Base-by-base conservation (phyloP, 768 basidiomycete species). In the Agaricus blazei region DNA sequence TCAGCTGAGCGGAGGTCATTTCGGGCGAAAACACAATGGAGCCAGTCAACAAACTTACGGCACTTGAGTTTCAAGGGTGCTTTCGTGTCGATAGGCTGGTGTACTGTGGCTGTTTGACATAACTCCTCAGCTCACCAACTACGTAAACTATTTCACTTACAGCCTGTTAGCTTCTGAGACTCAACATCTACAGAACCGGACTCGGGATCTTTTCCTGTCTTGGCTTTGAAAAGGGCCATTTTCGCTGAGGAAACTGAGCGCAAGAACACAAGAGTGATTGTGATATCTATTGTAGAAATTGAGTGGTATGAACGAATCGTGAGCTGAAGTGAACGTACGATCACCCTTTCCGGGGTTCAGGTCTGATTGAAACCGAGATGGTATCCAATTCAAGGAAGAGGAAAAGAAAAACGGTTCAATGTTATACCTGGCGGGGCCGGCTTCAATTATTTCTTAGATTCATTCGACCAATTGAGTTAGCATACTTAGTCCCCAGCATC, bases 321-420 rank as follows among this genome's bases (percentile, higher is more conserved):
- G 31, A 9, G 26, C 46, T 31, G 38, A 29, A 3, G 29, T 26
- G 26, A 14, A 57, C 77, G 54, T 58, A 83, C 80, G 82, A 65
- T 84, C 83, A 58, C 80, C 75, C 46, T 68, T 26, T 24, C 65
- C 64, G 5, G 62, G 61, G 1, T 60, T 31, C 2, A 74, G 51
- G 52, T 74, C 76, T 60, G 84, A 83, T 60, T 82, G 78, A 52
- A 80, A 86, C 52, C 82, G 76, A 6, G 81, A 80, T 4, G 84
- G 83, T 60, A 85, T 85, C 81, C 81, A 83, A 56, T 79, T 82
- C 2, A 82, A 58, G n/a, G 80, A 81, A 0, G 82, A 83, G 4
- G 81, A 81, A 60, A 80, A 85, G 66, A 82, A 85, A 64, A 83
- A 84, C 0, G 83, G 83, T 60, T 84, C 82, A 43, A 84, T 75